These are phyloP conservation scores for Talaromyces rugulosus DNA, from an alignment of 2,329 filamentous ascomycete genomes.

Conservation along the genomic window DNA sequence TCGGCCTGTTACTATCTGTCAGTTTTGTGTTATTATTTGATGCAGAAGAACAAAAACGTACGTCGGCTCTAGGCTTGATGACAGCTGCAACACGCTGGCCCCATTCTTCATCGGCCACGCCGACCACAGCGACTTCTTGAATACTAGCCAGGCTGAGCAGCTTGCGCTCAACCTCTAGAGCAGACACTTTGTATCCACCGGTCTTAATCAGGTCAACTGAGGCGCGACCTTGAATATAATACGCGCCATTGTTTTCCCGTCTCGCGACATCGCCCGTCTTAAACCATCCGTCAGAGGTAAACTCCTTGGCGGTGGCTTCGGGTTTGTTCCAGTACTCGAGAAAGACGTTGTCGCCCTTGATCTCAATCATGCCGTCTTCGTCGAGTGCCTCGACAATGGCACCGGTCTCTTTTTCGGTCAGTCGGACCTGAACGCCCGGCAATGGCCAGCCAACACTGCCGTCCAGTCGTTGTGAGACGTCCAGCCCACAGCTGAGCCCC, in stretches of 20 bases:
- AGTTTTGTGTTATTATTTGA: background rate
- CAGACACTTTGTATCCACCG: constrained; percentile 54
- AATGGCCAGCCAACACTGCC: constrained; percentile 48
- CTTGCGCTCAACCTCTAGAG: constrained; percentile 52
- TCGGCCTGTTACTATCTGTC: constrained; percentile 13
- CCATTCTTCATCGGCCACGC: constrained; percentile 51
- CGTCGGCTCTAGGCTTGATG: constrained; percentile 38
- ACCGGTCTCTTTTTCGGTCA: constrained; percentile 40
- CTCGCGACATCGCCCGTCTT: constrained; percentile 45
- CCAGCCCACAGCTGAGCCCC: constrained; percentile 43
- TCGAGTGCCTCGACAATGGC: constrained; percentile 25
- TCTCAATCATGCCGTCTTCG: constrained; percentile 41
- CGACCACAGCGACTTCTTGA: constrained; percentile 51
- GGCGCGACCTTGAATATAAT: constrained; percentile 51
- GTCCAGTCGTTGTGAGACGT: constrained; percentile 37
- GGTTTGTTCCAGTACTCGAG: constrained; percentile 32
- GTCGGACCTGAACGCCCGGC: constrained; percentile 44
- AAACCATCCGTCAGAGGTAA: constrained; percentile 47
- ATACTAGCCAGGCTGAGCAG: constrained; percentile 47
- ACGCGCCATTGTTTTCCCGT: constrained; percentile 34
- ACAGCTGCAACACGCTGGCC: constrained; percentile 54
- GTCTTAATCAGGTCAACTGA: constrained; percentile 54
- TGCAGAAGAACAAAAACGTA: constrained; percentile 17
- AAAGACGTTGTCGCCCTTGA: constrained; percentile 41
- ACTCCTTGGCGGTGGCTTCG: constrained; percentile 43